A percentile compares a stretch with the other conserved stretches of the same genome.
phyloP scores from a whole-genome alignment of 2,329 filamentous ascomycete species.

The Amesomyces nigricolor region DNA sequence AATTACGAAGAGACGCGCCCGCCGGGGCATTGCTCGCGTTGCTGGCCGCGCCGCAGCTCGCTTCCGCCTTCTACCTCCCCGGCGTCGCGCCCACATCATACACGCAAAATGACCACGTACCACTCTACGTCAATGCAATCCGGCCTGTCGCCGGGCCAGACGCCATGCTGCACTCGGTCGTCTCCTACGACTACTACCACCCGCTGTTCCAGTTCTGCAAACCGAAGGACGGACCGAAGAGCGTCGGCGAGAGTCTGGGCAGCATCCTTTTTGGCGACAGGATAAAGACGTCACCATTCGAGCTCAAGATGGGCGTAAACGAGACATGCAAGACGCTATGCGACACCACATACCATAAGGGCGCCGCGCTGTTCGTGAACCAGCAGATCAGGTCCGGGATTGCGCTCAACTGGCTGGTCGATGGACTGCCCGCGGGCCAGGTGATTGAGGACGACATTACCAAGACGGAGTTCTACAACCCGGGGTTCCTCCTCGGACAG shows the following conservation, averaged over 20 bases:
- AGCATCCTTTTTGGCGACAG: slow-evolving; percentile 97
- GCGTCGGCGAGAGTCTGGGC: slow-evolving; percentile 82
- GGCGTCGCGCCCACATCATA: slow-evolving; percentile 94
- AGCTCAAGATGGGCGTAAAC: slow-evolving; percentile 79
- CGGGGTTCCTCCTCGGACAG: slow-evolving; percentile 76
- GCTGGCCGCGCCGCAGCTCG: slow-evolving; percentile 47
- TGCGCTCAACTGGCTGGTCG: slow-evolving; percentile 92
- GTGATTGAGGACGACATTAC: slow-evolving; percentile 71
- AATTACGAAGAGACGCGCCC: slow-evolving; percentile 41
- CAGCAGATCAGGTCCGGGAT: slow-evolving; percentile 77
- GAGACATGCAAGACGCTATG: slow-evolving; percentile 84
- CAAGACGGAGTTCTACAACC: slow-evolving; percentile 77
- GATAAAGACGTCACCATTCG: slow-evolving; percentile 93
- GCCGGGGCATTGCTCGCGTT: slow-evolving; percentile 46
- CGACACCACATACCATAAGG: slow-evolving; percentile 55
- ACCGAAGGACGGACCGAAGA: slow-evolving; percentile 68
- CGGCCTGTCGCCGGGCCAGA: slow-evolving; percentile 76
- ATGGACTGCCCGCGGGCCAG: slow-evolving; percentile 88
- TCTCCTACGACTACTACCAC: slow-evolving; percentile 96
- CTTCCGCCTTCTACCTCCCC: slow-evolving; percentile 85
- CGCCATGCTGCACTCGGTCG: slow-evolving; percentile 79
- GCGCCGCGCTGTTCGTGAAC: slow-evolving; percentile 74
- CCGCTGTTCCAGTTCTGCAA: slow-evolving; percentile 81
- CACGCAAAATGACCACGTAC: slow-evolving; percentile 69
- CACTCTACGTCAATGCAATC: slow-evolving; percentile 87